A percentile compares a stretch with the other conserved stretches of the same genome.
Conservation (phyloP, 768 basidiomycete genomes). For the Russula emetica region DNA sequence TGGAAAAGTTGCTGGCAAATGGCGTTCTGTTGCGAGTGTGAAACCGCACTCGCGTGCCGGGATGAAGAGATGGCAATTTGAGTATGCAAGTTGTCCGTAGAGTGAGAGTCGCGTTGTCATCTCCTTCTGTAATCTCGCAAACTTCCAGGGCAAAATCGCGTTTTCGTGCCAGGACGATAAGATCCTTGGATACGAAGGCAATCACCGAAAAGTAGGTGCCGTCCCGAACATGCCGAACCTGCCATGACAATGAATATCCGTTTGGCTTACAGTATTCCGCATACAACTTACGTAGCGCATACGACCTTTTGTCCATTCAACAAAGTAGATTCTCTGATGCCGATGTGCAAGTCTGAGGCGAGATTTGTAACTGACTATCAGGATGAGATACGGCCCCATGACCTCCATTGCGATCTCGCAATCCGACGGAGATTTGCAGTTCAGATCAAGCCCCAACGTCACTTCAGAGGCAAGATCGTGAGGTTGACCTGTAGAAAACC, state of each 20-base stretch:
- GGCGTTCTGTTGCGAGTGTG: conserved; percentile 17
- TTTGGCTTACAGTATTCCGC: neutral
- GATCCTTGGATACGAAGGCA: conserved; percentile 19
- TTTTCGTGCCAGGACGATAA: conserved; percentile 18
- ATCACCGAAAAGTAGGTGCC: conserved; percentile 21
- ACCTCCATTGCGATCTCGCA: conserved; percentile 20
- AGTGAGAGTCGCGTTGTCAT: neutral
- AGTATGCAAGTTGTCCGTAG: conserved; percentile 19
- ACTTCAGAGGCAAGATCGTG: conserved; percentile 6
- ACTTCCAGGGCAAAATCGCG: conserved; percentile 21
- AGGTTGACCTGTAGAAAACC: conserved; percentile 12
- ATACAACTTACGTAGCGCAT: conserved; percentile 15
- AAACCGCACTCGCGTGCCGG: conserved; percentile 14
- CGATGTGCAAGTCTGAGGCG: conserved; percentile 13
- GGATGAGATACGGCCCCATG: conserved; percentile 17
- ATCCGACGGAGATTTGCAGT: conserved; percentile 17
- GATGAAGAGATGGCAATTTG: conserved; percentile 8
- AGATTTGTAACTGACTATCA: conserved; percentile 16
- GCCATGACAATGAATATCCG: neutral
- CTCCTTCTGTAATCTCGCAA: conserved; percentile 14
- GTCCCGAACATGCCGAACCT: conserved; percentile 18
- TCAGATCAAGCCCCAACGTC: conserved; percentile 6
- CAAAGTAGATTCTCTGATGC: conserved; percentile 15
- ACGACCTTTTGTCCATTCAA: conserved; percentile 15
- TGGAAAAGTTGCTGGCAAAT: neutral